A percentile compares a stretch with the other conserved stretches of the same genome.
phyloP scores from a whole-genome alignment of 1,284 basidiomycete species.

The Cutaneotrichosporon sp. region DNA sequence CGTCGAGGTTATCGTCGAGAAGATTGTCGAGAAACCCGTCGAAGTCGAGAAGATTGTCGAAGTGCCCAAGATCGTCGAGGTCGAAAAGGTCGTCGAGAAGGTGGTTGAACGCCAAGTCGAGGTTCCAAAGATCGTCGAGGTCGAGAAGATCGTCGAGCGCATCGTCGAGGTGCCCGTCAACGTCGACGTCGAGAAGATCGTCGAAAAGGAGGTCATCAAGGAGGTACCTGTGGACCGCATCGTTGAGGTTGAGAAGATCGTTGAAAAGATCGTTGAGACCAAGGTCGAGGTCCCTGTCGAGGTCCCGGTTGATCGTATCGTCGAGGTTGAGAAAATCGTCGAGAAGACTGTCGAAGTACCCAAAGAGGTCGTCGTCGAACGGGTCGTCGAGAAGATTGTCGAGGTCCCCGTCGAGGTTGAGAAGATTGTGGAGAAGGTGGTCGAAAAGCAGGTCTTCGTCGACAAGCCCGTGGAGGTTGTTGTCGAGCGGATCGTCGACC shows the following conservation, averaged over 20 bases:
- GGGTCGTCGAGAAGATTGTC: constrained; percentile 44
- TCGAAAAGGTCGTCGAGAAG: constrained; percentile 37
- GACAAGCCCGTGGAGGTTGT: constrained; percentile 36
- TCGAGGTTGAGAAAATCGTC: constrained; percentile 33
- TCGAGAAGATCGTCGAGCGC: constrained; percentile 49
- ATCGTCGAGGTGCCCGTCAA: constrained; percentile 36
- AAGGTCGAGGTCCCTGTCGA: constrained; percentile 37
- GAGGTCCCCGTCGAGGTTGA: constrained; percentile 48
- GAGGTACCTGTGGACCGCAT: constrained; percentile 37
- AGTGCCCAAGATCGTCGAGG: constrained; percentile 35
- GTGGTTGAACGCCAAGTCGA: constrained; percentile 43
- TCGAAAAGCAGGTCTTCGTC: constrained; percentile 40
- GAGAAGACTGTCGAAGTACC: constrained; percentile 43
- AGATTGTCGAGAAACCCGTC: constrained; percentile 31
- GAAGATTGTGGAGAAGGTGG: constrained; percentile 43
- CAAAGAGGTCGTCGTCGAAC: constrained; percentile 42
- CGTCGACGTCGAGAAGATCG: constrained; percentile 42
- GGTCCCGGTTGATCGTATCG: constrained; percentile 32
- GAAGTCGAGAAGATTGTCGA: constrained; percentile 37
- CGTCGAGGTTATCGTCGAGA: constrained; percentile 41
- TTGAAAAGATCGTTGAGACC: constrained; percentile 43
- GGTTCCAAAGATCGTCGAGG: constrained; percentile 40
- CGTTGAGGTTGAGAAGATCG: constrained; percentile 44
- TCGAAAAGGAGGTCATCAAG: constrained; percentile 41
- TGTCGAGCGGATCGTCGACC: constrained; percentile 44